Base-by-base conservation (phyloP, 306 rosid species). In the Cucurbita ficifolia region DNA sequence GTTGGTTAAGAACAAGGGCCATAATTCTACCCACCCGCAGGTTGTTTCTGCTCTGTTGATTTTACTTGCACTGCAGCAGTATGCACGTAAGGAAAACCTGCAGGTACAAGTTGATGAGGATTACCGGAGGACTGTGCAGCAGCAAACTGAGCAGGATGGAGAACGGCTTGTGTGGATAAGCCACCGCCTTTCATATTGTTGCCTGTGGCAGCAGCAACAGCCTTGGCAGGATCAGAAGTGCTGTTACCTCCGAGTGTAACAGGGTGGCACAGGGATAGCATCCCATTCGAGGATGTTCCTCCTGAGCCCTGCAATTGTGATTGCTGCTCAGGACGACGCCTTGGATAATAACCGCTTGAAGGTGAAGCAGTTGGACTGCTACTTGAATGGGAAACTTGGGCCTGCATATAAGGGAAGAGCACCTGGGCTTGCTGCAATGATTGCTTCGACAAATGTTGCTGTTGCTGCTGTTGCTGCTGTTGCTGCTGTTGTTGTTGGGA, bases 1-100 rank as follows among this genome's bases (percentile, higher is more conserved):
- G 57, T 13, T 68, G 55, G 40, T 72, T 61, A 70, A 75, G 60
- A 50, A 67, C 78, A 64, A 59, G 76, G 17, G 17, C 36, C 69
- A 58, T 78, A 40, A 67, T 80, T 51, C 53, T 84, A 93, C 90
- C 91, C 98, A 80, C 92, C 97, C 0, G 96, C 97, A 33, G 97
- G 98, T 80, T 90, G 97, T 79, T 93, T 93, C 80, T 90, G 98
- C 77, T 93, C 98, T 13, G 97, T 82, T 7, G 97, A 89, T 81
- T 93, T 93, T 78, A 88, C 84, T 83, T 86, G 98, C 75, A 88
- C 91, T 7, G 86, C 82, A 10, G 88, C 50, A 10, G 97, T 70
- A 72, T 85, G 95, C 72, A 80, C 86, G 50, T 89, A 90, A 19
- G 96, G 22, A 65, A 83, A 89, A 60, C 94, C 83, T 1, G 88